Conservation (phyloP, 169 alveolate species). For the Babesia gibsoni region DNA sequence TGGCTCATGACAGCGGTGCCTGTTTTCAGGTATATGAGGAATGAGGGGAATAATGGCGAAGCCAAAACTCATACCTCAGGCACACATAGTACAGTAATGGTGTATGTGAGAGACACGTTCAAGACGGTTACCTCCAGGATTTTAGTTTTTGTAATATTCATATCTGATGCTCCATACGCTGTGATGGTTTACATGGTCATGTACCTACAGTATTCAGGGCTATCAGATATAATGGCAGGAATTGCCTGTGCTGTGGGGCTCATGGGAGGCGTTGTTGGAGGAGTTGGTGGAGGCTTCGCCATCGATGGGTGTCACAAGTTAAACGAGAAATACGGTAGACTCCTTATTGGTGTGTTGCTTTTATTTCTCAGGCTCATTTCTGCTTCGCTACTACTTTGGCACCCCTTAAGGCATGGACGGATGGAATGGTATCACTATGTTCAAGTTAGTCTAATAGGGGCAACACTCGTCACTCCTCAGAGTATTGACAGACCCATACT, state of each 20-base stretch:
- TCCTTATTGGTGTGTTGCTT: conserved; percentile 76
- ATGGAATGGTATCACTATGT: conserved; percentile 48
- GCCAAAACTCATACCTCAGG: no score
- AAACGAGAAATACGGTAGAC: conserved; percentile 82
- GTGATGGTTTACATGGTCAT: conserved; percentile 85
- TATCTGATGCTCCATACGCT: conserved; percentile 88
- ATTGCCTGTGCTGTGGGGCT: conserved; percentile 77
- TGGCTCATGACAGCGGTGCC: conserved; percentile 19
- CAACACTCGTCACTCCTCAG: conserved; percentile 87
- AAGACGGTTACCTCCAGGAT: conserved; percentile 28
- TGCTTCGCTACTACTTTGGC: conserved; percentile 69
- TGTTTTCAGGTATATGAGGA: no score
- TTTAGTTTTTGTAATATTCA: conserved; percentile 52
- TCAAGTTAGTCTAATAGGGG: conserved; percentile 77
- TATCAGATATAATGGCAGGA: conserved; percentile 83
- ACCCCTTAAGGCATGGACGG: conserved; percentile 61
- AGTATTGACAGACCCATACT: conserved; percentile 87
- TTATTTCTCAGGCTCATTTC: conserved; percentile 71
- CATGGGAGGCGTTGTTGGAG: conserved; percentile 86
- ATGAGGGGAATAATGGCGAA: no score
- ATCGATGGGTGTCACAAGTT: conserved; percentile 80
- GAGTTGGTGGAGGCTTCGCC: conserved; percentile 83
- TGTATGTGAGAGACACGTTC: neutral
- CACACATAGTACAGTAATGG: no score
- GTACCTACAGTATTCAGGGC: conserved; percentile 86